These are phyloP conservation scores for Ophiosphaerella herpotricha DNA, from an alignment of 2,329 filamentous ascomycete genomes.

Conservation along the genomic window DNA sequence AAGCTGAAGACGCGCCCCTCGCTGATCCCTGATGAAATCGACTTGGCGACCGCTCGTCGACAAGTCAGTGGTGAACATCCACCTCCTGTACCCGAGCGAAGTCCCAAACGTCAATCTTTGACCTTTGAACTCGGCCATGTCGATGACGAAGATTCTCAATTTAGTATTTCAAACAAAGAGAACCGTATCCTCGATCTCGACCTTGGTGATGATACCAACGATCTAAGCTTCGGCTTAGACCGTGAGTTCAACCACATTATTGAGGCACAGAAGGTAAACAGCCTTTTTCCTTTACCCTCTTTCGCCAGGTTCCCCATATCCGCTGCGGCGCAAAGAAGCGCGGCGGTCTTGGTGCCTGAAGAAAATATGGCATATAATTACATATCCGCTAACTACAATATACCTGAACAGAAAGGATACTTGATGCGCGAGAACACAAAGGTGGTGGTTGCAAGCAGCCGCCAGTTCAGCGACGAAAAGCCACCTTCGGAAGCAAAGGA, in stretches of 20 bases:
- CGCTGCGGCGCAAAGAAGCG: slow-evolving; percentile 21
- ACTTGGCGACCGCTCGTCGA: slow-evolving; percentile 85
- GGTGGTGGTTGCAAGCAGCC: slow-evolving; percentile 84
- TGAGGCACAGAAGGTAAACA: slow-evolving; percentile 92
- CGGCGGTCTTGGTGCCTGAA: slow-evolving; percentile 30
- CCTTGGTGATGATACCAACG: slow-evolving; percentile 69
- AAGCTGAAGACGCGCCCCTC: slow-evolving; percentile 89
- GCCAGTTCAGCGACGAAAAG: slow-evolving; percentile 65
- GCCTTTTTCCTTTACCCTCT: slow-evolving; percentile 42
- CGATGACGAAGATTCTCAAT: slow-evolving; percentile 39
- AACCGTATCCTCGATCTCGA: slow-evolving; percentile 74
- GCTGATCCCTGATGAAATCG: slow-evolving; percentile 79
- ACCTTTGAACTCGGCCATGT: slow-evolving; percentile 38
- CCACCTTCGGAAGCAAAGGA: slow-evolving; percentile 53
- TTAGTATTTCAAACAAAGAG: slow-evolving; percentile 36
- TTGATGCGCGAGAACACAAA: slow-evolving; percentile 99
- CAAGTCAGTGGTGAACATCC: slow-evolving; percentile 77
- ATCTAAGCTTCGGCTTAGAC: slow-evolving; percentile 84
- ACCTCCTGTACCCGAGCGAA: slow-evolving; percentile 47
- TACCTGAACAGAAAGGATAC: slow-evolving; percentile 85
- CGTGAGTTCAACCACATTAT: slow-evolving; percentile 94
- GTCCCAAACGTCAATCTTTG: slow-evolving; percentile 45
- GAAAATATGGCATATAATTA: slow-evolving; percentile 36
- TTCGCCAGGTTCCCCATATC: slow-evolving; percentile 38
- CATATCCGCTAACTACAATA: slow-evolving; percentile 51